Base-by-base conservation (phyloP, 2,329 filamentous ascomycete species). In the Rhynchosporium agropyri region DNA sequence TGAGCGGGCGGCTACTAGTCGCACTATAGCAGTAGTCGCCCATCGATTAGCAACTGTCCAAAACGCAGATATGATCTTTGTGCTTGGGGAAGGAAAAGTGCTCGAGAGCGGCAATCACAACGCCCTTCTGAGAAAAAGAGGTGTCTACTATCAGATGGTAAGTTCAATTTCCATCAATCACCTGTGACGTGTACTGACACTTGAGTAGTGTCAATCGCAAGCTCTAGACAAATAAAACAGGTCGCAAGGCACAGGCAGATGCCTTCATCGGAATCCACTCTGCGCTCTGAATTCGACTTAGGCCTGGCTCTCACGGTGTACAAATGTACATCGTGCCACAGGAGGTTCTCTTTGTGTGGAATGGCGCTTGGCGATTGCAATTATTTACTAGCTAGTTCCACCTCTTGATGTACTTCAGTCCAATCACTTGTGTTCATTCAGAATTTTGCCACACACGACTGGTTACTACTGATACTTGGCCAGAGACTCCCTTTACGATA, bases 1-100 rank as follows among this genome's bases (percentile, higher is more conserved):
- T 71, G 87, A 91, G 78, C 79, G 79, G 49, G 86, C 85, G 0
- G 81, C 81, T 3, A 79, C 80, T 66, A 83, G 83, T 2, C 90
- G 90, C 65, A 87, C 91, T 1, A 92, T 90, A 69, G 79, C 94
- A 3, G 89, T 89, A 2, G 89, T 95, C 10, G 91, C 91, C 1
- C 91, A 94, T 74, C 81, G 90, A 13, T 79, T 94, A 54, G 88
- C 88, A 0, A 94, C 89, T 12, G 86, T 93, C 28, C 89, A 90
- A 74, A 89, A 92, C 68, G 89, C 90, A 0, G 70, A 73, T 65
- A 63, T 71, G 9, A 72, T 73, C 57, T 73, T 72, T 54, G 71
- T 72, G 29, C 50, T 72, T 26, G 71, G 71, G 5, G 70, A 69
- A 49, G 72, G 72, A 20, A 70, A 65, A 40, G 68, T 73, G 1